Conservation (phyloP, 768 basidiomycete species). For the Mycena alexandri region DNA sequence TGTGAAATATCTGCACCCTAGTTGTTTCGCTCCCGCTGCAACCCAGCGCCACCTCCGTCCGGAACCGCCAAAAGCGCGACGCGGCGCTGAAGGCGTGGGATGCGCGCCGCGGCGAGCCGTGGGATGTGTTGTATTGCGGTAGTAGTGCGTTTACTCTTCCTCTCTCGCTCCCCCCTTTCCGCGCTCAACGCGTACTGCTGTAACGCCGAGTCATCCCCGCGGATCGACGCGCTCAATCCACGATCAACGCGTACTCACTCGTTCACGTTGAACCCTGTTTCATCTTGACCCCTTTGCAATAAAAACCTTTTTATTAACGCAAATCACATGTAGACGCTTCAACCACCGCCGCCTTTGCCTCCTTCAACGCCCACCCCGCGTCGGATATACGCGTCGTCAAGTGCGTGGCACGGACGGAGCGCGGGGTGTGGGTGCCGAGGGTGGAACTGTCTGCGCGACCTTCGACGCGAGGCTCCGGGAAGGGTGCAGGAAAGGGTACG, state of each 20-base stretch:
- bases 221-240: too few relatives aligned
- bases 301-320: neutral
- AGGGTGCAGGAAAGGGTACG: too few relatives aligned
- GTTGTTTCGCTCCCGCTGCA: conserved; percentile 58
- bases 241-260: too few relatives aligned
- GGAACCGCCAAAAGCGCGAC: conserved; percentile 53
- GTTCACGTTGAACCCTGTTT: too few relatives aligned
- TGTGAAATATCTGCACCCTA: too few relatives aligned
- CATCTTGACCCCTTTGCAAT: too few relatives aligned
- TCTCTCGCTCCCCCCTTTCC: too few relatives aligned
- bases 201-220: too few relatives aligned
- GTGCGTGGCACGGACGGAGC: conserved; percentile 33
- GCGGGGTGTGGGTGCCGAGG: conserved; percentile 20
- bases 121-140: conserved; percentile 61
- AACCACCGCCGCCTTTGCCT: conserved; percentile 23
- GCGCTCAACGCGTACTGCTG: neutral
- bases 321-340: neutral
- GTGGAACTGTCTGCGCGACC: conserved; percentile 15
- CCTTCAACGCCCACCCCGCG: conserved; percentile 12
- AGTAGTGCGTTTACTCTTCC: conserved; percentile 38
- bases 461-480: neutral
- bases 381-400: conserved; percentile 39
- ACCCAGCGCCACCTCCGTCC: conserved; percentile 52
- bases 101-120: conserved; percentile 52
- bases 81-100: conserved; percentile 66